Evolutionary conservation across 2,329 filamentous ascomycete species (phyloP).

Genomic region (Ophiocordyceps robertsii): DNA sequence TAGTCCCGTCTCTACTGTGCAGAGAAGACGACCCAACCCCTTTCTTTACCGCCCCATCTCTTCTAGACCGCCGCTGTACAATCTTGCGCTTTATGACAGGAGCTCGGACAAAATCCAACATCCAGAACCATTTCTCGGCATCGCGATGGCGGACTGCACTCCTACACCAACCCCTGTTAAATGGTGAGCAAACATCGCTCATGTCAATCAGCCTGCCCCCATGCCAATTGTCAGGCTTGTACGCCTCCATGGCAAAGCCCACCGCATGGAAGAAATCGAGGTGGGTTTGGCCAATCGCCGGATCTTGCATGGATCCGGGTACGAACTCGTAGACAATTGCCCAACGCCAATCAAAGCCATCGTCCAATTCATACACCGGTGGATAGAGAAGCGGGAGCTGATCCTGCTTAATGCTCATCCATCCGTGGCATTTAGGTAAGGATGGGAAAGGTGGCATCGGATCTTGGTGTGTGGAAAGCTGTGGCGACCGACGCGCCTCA

Average conservation of each 20-base stretch:
- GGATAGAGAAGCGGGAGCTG: background rate
- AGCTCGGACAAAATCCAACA: background rate
- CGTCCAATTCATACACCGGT: background rate
- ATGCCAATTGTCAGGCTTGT: background rate
- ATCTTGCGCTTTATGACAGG: background rate
- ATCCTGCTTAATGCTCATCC: background rate
- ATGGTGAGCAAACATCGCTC: background rate
- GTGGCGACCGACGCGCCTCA: no score
- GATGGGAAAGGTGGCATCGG: background rate
- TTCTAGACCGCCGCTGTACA: no score
- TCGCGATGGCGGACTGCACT: background rate
- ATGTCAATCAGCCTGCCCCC: background rate
- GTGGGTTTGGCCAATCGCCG: background rate
- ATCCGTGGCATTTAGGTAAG: background rate
- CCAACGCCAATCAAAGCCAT: background rate
- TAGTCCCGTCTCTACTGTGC: no score
- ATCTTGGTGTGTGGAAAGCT: background rate
- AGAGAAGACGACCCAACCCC: no score
- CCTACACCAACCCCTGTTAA: background rate
- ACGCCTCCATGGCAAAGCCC: background rate
- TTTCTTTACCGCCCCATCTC: no score
- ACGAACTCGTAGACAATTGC: background rate
- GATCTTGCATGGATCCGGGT: background rate
- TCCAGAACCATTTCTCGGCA: background rate
- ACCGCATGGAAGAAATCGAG: background rate